A percentile compares a stretch with the other conserved stretches of the same genome.
Conservation (phyloP, 2,329 filamentous ascomycete species). For the Pyrenochaeta sp. region DNA sequence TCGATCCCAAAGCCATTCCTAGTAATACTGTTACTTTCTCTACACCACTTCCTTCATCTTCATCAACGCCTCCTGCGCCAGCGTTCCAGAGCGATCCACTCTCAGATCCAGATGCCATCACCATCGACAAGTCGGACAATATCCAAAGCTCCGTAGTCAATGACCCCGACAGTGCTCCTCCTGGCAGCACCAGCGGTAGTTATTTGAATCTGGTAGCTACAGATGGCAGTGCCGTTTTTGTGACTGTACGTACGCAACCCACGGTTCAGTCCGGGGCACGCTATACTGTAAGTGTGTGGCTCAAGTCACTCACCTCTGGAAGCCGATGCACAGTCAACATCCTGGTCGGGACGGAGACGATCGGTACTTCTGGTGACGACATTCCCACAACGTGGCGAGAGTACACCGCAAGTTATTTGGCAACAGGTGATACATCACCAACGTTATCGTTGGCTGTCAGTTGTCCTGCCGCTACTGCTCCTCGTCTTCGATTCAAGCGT, state of each 20-base stretch:
- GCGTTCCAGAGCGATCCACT: neutral
- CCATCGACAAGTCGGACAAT: neutral
- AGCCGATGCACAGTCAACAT: neutral
- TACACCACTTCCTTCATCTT: neutral
- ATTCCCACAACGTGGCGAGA: neutral
- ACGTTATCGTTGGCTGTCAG: neutral
- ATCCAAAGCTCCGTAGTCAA: neutral
- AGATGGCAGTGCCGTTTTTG: neutral
- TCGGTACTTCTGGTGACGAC: neutral
- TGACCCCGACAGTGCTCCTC: neutral
- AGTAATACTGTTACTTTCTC: neutral
- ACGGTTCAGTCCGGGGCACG: neutral
- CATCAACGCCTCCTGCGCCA: neutral
- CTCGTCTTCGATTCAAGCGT: slow-evolving; percentile 1
- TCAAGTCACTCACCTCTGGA: neutral
- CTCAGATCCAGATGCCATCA: neutral
- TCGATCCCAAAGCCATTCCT: neutral
- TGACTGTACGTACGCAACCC: neutral
- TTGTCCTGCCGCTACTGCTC: neutral
- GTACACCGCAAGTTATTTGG: neutral
- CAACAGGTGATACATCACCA: neutral
- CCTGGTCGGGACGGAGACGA: neutral
- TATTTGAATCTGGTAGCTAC: neutral
- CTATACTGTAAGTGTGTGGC: slow-evolving; percentile 1
- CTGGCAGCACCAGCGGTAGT: slow-evolving; percentile 9